Percentiles rank a stretch among this genome's conserved stretches.
These are phyloP conservation scores for Debaryomyces coudertii DNA, from an alignment of 1,139 yeast genomes.

Conservation along the genomic window DNA sequence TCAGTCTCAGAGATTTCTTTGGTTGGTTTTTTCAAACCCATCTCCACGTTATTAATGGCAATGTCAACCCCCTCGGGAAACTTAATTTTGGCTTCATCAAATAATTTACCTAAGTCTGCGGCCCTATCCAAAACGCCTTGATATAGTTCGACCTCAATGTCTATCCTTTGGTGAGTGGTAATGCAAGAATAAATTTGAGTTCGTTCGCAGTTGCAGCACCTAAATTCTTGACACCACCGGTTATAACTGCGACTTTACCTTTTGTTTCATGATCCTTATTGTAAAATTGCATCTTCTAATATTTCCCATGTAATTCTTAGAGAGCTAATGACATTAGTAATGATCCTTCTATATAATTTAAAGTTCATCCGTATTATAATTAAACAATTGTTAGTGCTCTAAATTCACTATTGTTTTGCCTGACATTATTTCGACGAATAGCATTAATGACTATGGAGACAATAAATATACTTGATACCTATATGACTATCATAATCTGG, in stretches of 20 bases:
- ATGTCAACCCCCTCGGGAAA: slow-evolving; percentile 56
- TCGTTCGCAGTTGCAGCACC: slow-evolving; percentile 63
- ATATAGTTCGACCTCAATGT: slow-evolving; percentile 45
- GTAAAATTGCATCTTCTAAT: slow-evolving; percentile 12
- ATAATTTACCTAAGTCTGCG: slow-evolving; percentile 45
- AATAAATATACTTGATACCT: no score
- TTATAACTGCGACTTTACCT: slow-evolving; percentile 59
- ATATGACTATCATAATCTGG: no score
- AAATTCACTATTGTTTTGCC: neutral
- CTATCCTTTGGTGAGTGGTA: slow-evolving; percentile 51
- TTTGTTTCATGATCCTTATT: slow-evolving; percentile 20
- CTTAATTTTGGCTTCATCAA: slow-evolving; percentile 46
- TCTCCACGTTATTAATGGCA: slow-evolving; percentile 69
- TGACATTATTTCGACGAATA: neutral
- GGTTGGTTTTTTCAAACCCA: slow-evolving; percentile 63
- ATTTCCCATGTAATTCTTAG: neutral
- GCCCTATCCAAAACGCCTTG: slow-evolving; percentile 52
- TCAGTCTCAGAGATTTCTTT: slow-evolving; percentile 54
- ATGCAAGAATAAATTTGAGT: slow-evolving; percentile 56
- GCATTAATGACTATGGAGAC: no score
- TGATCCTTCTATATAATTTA: neutral
- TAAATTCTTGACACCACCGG: slow-evolving; percentile 70
- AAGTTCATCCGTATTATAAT: no score
- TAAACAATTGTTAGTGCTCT: no score
- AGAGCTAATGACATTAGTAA: neutral